phyloP scores from a whole-genome alignment of 2,329 filamentous ascomycete species.

The Lecanicillium sp. region DNA sequence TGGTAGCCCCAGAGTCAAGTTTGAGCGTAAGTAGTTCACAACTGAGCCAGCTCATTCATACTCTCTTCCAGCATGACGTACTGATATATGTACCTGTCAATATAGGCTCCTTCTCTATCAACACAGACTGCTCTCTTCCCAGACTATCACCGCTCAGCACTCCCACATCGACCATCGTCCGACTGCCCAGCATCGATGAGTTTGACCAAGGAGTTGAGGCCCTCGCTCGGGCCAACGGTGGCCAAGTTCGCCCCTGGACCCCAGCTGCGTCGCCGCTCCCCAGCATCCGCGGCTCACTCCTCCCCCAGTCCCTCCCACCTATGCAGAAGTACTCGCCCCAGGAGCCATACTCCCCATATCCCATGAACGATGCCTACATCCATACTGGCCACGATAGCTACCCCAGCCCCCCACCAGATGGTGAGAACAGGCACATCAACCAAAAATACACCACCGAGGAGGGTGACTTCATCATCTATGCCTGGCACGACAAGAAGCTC shows the following conservation, averaged over 20 bases:
- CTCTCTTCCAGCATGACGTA: too few species aligned
- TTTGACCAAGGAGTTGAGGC: slow-evolving; percentile 31
- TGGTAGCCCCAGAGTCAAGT: slow-evolving; percentile 25
- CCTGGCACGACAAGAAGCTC: slow-evolving; percentile 34
- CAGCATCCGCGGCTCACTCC: slow-evolving; percentile 14
- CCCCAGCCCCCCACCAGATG: slow-evolving; percentile 27
- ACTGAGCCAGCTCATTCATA: not conserved
- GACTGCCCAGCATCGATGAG: slow-evolving; percentile 27
- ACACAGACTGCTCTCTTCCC: slow-evolving; percentile 18
- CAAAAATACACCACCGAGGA: slow-evolving; percentile 36
- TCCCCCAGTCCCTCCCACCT: slow-evolving; percentile 17
- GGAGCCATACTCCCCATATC: slow-evolving; percentile 16
- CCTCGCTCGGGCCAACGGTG: slow-evolving; percentile 23
- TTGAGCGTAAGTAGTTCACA: slow-evolving; percentile 18
- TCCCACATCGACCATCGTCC: slow-evolving; percentile 13
- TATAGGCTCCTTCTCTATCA: slow-evolving; percentile 15
- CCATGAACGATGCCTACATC: slow-evolving; percentile 15
- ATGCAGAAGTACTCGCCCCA: slow-evolving; percentile 14
- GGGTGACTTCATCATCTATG: slow-evolving; percentile 35
- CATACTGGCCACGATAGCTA: slow-evolving; percentile 20
- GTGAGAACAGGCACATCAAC: slow-evolving; percentile 32
- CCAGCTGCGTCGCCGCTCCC: slow-evolving; percentile 20
- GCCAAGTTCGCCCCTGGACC: slow-evolving; percentile 17
- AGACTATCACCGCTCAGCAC: slow-evolving; percentile 12
- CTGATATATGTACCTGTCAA: slow-evolving; percentile 6